A percentile compares a stretch with the other conserved stretches of the same genome.
Evolutionary conservation across 1,284 basidiomycete species (phyloP).

Genomic region (Marasmius sp.): DNA sequence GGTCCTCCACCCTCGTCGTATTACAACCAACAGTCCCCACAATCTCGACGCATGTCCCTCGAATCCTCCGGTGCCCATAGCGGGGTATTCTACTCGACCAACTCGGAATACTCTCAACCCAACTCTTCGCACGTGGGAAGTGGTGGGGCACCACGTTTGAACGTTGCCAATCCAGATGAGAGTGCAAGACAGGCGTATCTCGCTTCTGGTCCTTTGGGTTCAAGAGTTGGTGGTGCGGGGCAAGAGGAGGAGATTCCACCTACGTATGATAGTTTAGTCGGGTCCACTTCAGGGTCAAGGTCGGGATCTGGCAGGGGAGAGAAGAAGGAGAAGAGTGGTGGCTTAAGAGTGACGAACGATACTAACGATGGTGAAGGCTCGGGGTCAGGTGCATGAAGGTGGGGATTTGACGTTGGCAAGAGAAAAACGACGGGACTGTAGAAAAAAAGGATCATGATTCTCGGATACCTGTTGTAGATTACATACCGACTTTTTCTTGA

Average conservation of each 20-base stretch:
- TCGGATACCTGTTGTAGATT: too few relatives aligned
- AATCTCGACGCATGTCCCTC: not conserved
- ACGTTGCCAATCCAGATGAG: constrained; percentile 19
- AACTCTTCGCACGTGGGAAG: not conserved
- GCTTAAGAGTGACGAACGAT: too few relatives aligned
- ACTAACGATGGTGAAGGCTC: too few relatives aligned
- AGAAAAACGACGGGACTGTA: too few relatives aligned
- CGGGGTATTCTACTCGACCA: not conserved
- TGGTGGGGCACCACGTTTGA: not conserved
- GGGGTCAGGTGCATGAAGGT: too few relatives aligned
- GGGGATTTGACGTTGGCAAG: too few relatives aligned
- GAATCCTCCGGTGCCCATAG: not conserved
- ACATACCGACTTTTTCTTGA: too few relatives aligned
- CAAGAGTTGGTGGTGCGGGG: constrained; percentile 15
- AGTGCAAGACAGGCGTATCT: constrained; percentile 25
- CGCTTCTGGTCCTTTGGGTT: not conserved
- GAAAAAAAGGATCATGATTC: too few relatives aligned
- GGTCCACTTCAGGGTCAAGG: not conserved
- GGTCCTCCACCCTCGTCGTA: not conserved
- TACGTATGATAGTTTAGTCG: constrained; percentile 32
- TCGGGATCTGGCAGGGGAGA: not conserved
- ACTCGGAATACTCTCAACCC: not conserved
- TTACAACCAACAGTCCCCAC: not conserved
- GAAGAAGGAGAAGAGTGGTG: not conserved
- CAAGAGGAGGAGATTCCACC: constrained; percentile 32